Evolutionary conservation across 139 green algal species (phyloP).

Genomic region (Chlamydomonas sp.): DNA sequence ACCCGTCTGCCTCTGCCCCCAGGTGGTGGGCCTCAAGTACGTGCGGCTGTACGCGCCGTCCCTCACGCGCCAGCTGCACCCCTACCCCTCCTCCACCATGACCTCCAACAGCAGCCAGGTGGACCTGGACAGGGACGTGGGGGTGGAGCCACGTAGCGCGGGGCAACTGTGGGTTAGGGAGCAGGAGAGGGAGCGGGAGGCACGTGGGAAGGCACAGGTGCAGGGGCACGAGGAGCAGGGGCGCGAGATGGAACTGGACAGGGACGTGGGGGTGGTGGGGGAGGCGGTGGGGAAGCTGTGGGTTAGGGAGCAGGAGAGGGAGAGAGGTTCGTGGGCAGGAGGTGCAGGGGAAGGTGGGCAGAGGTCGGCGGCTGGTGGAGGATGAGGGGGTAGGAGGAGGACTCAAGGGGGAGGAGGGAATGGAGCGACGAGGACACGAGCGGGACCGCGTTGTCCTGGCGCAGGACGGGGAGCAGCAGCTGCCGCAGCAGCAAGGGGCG

Average conservation of each 20-base stretch:
- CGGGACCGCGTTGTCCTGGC: not conserved
- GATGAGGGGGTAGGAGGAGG: no score
- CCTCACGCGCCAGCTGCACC: slow-evolving; percentile 63
- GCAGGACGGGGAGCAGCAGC: not conserved
- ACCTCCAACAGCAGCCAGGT: slow-evolving; percentile 68
- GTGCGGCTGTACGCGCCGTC: slow-evolving; percentile 85
- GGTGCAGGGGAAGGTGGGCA: no score
- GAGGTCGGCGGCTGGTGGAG: no score
- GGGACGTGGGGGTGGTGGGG: not conserved
- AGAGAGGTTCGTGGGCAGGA: no score
- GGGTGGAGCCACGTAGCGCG: not conserved
- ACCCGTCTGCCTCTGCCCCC: not conserved
- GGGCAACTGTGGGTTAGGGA: not conserved
- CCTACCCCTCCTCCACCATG: slow-evolving; percentile 64
- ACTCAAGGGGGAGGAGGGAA: no score
- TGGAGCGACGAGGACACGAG: not conserved
- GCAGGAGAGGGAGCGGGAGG: not conserved
- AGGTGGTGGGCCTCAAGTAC: slow-evolving; percentile 94
- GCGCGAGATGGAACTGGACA: not conserved
- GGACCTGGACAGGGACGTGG: slow-evolving; percentile 57
- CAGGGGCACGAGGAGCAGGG: not conserved
- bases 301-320: no score
- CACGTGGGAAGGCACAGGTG: not conserved
- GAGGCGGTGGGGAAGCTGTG: not conserved
- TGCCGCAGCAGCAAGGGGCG: not conserved